Conservation (phyloP, 306 rosid species). For the Sindora glabra region DNA sequence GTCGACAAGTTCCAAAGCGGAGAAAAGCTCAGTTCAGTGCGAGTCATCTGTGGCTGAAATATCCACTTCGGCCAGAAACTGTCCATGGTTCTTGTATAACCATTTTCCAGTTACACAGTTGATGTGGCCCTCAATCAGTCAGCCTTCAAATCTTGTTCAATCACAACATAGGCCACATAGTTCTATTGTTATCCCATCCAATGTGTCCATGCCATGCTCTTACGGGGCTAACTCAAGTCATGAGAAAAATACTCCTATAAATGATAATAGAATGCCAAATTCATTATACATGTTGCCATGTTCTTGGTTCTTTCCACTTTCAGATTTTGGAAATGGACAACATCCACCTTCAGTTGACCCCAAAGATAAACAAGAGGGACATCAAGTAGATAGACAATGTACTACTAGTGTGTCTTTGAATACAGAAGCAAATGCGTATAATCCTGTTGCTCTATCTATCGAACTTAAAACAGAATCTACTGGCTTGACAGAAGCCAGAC, state of each 20-base stretch:
- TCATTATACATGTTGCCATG: conserved; percentile 59
- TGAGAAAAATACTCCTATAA: conserved; percentile 34
- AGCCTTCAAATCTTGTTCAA: conserved; percentile 43
- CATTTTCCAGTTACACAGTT: conserved; percentile 48
- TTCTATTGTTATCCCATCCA: conserved; percentile 37
- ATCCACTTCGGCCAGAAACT: conserved; percentile 32
- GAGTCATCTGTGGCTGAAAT: conserved; percentile 31
- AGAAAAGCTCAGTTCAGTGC: conserved; percentile 35
- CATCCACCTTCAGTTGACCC: conserved; percentile 33
- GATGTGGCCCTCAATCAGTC: conserved; percentile 67
- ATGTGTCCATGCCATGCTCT: conserved; percentile 35
- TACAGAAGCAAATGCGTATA: conserved; percentile 27
- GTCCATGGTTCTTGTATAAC: conserved; percentile 54
- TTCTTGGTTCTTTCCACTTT: conserved; percentile 73
- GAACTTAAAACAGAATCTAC: conserved; percentile 41
- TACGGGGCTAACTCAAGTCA: conserved; percentile 29
- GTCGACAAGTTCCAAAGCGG: conserved; percentile 33
- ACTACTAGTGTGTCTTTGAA: conserved; percentile 38
- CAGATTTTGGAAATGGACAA: conserved; percentile 43
- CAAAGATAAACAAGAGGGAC: conserved; percentile 32
- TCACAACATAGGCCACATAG: conserved; percentile 35
- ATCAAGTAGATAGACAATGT: conserved; percentile 28
- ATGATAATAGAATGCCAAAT: conserved; percentile 29
- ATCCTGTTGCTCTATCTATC: conserved; percentile 24
- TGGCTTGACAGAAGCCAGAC: conserved; percentile 29